Conservation (phyloP, 176 grass and related monocot species). For the Triticum monococcum region DNA sequence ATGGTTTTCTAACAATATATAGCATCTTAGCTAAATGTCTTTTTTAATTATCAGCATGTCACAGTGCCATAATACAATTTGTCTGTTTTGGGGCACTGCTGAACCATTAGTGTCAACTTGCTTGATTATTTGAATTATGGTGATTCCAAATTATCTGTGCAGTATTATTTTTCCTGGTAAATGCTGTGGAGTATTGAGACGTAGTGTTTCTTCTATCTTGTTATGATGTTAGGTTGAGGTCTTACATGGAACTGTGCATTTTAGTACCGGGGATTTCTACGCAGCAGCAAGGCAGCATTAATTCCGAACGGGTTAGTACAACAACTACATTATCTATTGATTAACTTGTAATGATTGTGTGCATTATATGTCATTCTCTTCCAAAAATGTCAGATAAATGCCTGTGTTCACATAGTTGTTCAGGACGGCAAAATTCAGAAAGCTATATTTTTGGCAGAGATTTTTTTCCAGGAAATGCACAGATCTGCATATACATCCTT, state of each 20-base stretch:
- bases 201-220: constrained; percentile 4
- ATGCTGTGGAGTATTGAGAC: neutral
- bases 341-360: constrained; percentile 14
- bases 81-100: neutral
- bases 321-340: constrained; percentile 15
- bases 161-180: neutral
- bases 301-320: constrained; percentile 53
- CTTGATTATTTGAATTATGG: neutral
- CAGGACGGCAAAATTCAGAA: too few species aligned
- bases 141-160: constrained; percentile 14
- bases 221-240: constrained; percentile 67
- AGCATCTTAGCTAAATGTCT: neutral
- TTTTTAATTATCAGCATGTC: neutral
- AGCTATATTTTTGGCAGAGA: too few species aligned
- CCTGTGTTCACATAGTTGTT: too few species aligned
- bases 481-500: constrained; percentile 21
- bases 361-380: too few species aligned
- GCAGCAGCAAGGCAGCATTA: constrained; percentile 57
- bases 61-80: neutral
- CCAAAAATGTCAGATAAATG: too few species aligned
- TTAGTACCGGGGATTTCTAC: constrained; percentile 86
- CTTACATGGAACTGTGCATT: constrained; percentile 99
- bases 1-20: constrained; percentile 5
- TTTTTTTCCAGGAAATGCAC: neutral
- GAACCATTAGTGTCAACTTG: constrained; percentile 17